Base-by-base conservation (phyloP, 306 rosid species). In the Quercus ilex region DNA sequence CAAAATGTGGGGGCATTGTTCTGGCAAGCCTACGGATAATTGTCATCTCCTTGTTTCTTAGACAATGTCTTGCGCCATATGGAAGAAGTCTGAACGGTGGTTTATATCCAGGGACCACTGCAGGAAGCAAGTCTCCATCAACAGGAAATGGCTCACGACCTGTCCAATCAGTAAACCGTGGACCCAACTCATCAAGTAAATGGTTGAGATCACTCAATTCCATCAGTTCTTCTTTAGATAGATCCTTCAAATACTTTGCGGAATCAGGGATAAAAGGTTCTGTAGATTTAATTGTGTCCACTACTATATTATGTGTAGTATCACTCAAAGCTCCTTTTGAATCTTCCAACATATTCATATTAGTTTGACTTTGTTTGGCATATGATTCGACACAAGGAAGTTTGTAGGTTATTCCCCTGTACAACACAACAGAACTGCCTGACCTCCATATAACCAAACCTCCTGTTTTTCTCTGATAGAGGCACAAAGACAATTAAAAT, bases 391-490 rank as follows among this genome's bases (percentile, higher is more conserved):
- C 92, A 28, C 97, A 91, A 10, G 88, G 97, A 77, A 94, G 89
- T 77, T 91, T 90, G 87, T 94, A 94, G 52, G 87, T 71, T 86
- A 86, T 81, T 84, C 96, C 97, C 85, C 98, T 91, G 79, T 90
- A 94, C 72, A 94, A 69, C 83, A 94, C 97, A 67, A 92, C 77
- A 43, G 92, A 88, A 80, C 97, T 87, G 55, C 98, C 98, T 0
- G 97, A 94, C 83, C 98, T 91, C 97, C 97, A 92, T 70, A 94
- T 88, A 76, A 94, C 94, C 80, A 91, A 81, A 59, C 98, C 97
- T 78, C 98, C 93, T 33, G 93, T 91, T 88, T 82, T 94, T 78
- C 80, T 89, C 98, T 94, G 83, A 81, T 73, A 56, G 75, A 69
- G 75, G 80, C 72, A 49, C 18, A 49, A 81, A 79, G 35, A 74